phyloP scores from a whole-genome alignment of 768 basidiomycete species.

The Lactarius tabidus region DNA sequence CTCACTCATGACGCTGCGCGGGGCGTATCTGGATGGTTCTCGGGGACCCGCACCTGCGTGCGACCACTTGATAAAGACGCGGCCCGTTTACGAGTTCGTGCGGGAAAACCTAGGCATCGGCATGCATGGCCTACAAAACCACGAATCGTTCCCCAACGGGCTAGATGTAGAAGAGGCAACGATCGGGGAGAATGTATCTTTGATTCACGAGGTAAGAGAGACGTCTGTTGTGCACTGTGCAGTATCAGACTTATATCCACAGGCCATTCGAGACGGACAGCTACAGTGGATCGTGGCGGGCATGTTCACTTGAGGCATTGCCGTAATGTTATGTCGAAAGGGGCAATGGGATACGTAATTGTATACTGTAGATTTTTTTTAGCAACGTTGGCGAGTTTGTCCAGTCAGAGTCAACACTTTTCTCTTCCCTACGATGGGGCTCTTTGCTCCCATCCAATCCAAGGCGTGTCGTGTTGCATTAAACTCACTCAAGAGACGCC shows the following conservation, averaged over 20 bases:
- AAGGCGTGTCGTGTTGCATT: not conserved
- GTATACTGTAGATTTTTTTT: not conserved
- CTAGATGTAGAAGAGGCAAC: slow-evolving; percentile 63
- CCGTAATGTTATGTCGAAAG: not conserved
- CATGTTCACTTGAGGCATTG: slow-evolving; percentile 37
- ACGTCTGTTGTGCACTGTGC: not conserved
- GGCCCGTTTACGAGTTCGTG: slow-evolving; percentile 73
- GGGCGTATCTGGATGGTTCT: slow-evolving; percentile 54
- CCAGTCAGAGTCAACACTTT: not conserved
- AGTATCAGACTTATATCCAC: not conserved
- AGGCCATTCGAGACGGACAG: slow-evolving; percentile 66
- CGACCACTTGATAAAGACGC: slow-evolving; percentile 59
- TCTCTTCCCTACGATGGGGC: slow-evolving; percentile 16
- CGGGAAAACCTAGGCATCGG: slow-evolving; percentile 61
- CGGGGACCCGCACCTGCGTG: slow-evolving; percentile 66
- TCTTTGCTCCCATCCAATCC: slow-evolving; percentile 17
- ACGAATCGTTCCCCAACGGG: slow-evolving; percentile 54
- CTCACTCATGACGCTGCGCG: slow-evolving; percentile 47
- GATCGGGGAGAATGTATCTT: slow-evolving; percentile 64
- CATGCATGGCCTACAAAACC: slow-evolving; percentile 82
- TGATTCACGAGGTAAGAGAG: slow-evolving; percentile 60
- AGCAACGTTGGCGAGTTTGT: not conserved
- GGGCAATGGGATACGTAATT: not conserved
- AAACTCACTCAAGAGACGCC: not conserved
- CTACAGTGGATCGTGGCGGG: slow-evolving; percentile 52